Conservation (phyloP, 441 rosid species). For the Pelargonium citronellum region DNA sequence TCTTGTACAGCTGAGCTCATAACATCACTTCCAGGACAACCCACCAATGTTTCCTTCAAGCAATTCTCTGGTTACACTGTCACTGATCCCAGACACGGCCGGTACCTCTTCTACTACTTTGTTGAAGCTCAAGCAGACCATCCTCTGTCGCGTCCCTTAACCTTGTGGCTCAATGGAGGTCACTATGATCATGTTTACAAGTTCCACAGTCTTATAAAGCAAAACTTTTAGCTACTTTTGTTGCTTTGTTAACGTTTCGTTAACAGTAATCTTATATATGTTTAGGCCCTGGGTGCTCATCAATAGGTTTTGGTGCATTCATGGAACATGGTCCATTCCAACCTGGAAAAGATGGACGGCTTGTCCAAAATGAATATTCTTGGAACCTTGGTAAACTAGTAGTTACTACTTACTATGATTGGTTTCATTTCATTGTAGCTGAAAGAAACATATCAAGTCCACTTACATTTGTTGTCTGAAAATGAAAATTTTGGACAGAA, state of each 20-base stretch:
- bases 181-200: not conserved
- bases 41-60: slow-evolving; percentile 23
- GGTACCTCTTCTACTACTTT: slow-evolving; percentile 38
- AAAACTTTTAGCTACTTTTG: not conserved
- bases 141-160: slow-evolving; percentile 29
- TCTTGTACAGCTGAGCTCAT: slow-evolving; percentile 5
- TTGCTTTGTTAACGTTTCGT: not conserved
- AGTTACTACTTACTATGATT: too few relatives aligned
- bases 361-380: slow-evolving; percentile 31
- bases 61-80: slow-evolving; percentile 33
- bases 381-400: slow-evolving; percentile 30
- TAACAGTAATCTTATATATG: not conserved
- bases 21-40: slow-evolving; percentile 35
- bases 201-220: too few relatives aligned
- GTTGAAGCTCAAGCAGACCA: slow-evolving; percentile 27
- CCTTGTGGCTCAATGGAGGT: slow-evolving; percentile 42
- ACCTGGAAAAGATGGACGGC: slow-evolving; percentile 30
- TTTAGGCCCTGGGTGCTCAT: slow-evolving; percentile 41
- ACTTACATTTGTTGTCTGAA: too few relatives aligned
- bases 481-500: slow-evolving; percentile 17
- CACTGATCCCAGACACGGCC: slow-evolving; percentile 27
- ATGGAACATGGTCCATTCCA: slow-evolving; percentile 41
- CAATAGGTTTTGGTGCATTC: slow-evolving; percentile 41
- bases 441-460: too few relatives aligned
- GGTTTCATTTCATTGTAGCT: too few relatives aligned